Base-by-base conservation (phyloP, 345 rosid genomes). In the Crucihimalaya himalaica region DNA sequence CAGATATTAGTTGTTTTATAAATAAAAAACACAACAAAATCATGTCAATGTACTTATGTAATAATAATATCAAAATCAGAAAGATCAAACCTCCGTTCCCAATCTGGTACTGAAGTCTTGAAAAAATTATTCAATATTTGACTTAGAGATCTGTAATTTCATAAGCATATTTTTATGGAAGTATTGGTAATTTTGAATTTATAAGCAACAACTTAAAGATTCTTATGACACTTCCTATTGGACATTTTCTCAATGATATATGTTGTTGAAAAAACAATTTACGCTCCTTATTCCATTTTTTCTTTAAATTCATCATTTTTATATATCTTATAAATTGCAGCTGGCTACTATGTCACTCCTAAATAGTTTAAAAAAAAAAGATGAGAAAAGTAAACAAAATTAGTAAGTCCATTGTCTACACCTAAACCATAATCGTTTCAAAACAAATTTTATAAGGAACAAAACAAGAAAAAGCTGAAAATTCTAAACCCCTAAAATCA, bases 71-170 rank as follows among this genome's bases (percentile, higher is more conserved):
- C 7, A 31, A 66, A 35, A 4, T n/a, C n/a, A n/a, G 9, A 16
- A 43, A 15, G 1, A 47, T 47, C 52, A 18, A 4, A 47, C 75
- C 75, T 69, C 1, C 54, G 45, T 34, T 63, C 66, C 5, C 52
- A 65, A 1, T 76, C 70, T 20, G 43, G 8, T 31, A 51, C 10
- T 16, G 79, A 14, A 28, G 60, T 15, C 4, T 0, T 21, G 2
- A 23, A 52, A 51, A 68, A 48, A 4, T 5, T 68, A 34, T 60
- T 73, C 55, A 68, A 11, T 0, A 60, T 52, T n/a, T 0, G 5
- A 40, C 13, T 21, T n/a, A 60, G 47, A 8, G 46, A 0, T 40
- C 74, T 75, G 29, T 45, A 47, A 28, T 57, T 47, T 66, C 18
- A 57, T 35, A 34, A 57, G 6, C 56, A 43, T 28, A 19, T 3